Evolutionary conservation across 2,329 filamentous ascomycete species (phyloP), one percentile per base, ranked within the genome.

Genomic region (Sporothrix schenckii): DNA sequence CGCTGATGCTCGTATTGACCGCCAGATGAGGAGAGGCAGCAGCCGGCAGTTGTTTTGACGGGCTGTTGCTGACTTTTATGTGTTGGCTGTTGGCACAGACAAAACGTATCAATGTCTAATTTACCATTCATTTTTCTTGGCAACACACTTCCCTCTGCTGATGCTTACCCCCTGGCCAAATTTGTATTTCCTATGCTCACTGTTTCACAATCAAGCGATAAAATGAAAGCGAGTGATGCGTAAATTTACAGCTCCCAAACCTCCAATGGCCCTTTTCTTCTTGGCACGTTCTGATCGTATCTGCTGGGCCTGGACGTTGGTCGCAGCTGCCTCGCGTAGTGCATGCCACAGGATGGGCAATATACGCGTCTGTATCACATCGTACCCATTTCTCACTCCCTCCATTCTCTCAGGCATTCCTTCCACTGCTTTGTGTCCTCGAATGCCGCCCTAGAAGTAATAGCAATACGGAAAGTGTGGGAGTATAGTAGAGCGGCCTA

Each of bases 1-100:
- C n/a, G 56, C 56, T 61, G 58, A 44, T 11, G 58, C 58, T 61
- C 58, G 58, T 61, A 47, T 61, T 27, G 58, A 16, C 39, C n/a
- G 11, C 2, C 13, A 27, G 39, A 27, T n/a, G 14, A 2, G 14
- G 4, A 54, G 11, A 30, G 11, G 52, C 49, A 54, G n/a, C 39
- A 47, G 19, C 14, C 56, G 56, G 58, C 58, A 61, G 58, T 27
- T 61, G 39, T 44, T 47, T 14, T 6, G 24, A 4, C 2, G 10
- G 21, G 4, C 2, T 7, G 11, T 27, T 9, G 39, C 14, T 9
- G n/a, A 44, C 21, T 61, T 44, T 16, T 4, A 19, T 24, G 34
- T 14, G 14, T 27, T 34, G 24, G 16, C 30, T 21, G 54, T 2
- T 24, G 24, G 24, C 11, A 39, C 30, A 11, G 9, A 0, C 30